Base-by-base conservation (phyloP, 805 yeast species). In the Yamadazyma philogaea region DNA sequence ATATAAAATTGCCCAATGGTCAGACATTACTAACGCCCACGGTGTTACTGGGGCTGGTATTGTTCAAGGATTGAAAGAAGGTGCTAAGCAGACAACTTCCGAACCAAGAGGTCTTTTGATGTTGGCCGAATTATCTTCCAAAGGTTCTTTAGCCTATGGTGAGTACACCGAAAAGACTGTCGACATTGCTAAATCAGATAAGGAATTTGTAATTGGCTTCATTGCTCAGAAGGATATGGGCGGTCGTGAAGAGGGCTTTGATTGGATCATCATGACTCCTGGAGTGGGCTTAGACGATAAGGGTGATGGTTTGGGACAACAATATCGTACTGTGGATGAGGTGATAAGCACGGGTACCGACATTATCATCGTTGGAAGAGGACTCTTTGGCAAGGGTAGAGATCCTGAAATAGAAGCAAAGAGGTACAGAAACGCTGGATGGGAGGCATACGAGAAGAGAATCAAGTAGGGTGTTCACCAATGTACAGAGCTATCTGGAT, bases 231-330 rank as follows among this genome's bases (percentile, higher is more conserved):
- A 78, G 57, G 82, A 82, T 45, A 86, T 90, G 87, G 89, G 89
- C 21, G 90, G 89, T 12, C 74, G 76, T 34, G 82, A 77, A 2
- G 93, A 82, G 54, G 93, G 91, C 1, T 90, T 85, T 56, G 99
- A 93, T 66, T 93, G 97, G 96, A 66, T 93, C 31, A 79, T 90
- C 45, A 83, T 93, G 93, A 91, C 99, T 0, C 99, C 99, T 0
- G 99, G 99, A 48, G 99, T 93, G 30, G 98, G 98, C 2, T 75
- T 93, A 40, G 99, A 91, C 59, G 98, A 91, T 59, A 93, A 84
- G 62, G 97, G 98, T 12, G 99, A 93, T 61, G 79, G 83, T 1
- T 74, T 93, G 47, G 99, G 99, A 18, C 99, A 93, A 64, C 98
- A 93, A 66, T 93, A 93, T 65, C 78, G 99, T 63, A 81, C 96